phyloP scores from a whole-genome alignment of 257 asterid genomes.

The Nicotiana benthamiana region DNA sequence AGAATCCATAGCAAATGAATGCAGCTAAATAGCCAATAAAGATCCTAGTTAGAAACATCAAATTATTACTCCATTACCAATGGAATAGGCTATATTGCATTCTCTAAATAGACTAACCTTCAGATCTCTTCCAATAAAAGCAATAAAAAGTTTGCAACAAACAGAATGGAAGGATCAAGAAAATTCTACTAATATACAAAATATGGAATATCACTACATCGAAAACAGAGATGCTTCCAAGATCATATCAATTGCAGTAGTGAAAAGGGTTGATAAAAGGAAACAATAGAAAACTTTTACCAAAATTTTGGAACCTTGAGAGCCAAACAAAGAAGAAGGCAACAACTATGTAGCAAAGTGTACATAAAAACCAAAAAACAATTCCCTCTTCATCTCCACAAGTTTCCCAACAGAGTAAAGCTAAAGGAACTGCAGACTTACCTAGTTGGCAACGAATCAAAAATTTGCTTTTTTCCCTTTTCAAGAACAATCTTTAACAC shows the following conservation, averaged over 20 bases:
- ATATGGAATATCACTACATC: not conserved
- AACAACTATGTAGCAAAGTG: constrained; percentile 33
- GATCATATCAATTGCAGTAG: not conserved
- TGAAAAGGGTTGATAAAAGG: not conserved
- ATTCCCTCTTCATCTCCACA: constrained; percentile 2
- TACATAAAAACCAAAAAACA: constrained; percentile 18
- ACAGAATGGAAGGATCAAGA: constrained; percentile 3
- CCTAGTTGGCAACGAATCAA: constrained; percentile 38
- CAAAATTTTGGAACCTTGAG: constrained; percentile 18
- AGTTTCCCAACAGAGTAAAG: constrained; percentile 23
- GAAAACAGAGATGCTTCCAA: not conserved
- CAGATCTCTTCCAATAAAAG: not conserved
- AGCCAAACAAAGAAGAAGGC: constrained; percentile 7
- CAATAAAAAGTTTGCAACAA: not conserved
- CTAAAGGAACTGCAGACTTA: constrained; percentile 31
- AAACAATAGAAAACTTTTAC: constrained; percentile 19
- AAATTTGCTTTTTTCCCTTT: constrained; percentile 11
- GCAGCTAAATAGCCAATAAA: not conserved
- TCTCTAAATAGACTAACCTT: not conserved
- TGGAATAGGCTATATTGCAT: not conserved
- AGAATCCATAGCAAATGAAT: not conserved
- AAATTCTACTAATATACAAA: not conserved
- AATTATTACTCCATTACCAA: not conserved
- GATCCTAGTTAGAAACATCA: not conserved
- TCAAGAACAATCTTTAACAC: constrained; percentile 10